Evolutionary conservation across 495 filamentous ascomycete genomes (phyloP).

Genomic region (Podospora fimiseda): DNA sequence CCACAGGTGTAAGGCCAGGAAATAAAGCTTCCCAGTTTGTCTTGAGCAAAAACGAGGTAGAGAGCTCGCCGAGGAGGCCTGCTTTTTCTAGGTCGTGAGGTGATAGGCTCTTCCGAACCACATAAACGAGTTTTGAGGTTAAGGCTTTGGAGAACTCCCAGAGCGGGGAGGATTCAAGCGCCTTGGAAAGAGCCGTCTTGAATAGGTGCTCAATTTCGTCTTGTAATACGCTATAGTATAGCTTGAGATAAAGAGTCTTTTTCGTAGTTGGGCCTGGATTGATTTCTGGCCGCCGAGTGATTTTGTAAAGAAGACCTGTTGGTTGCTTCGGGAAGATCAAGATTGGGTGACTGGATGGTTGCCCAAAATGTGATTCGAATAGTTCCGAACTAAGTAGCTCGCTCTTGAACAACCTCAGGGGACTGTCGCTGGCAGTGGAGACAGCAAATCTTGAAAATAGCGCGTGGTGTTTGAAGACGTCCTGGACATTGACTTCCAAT

Average conservation of each 20-base stretch:
- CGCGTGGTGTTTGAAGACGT: constrained; percentile 77
- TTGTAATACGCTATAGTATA: constrained; percentile 73
- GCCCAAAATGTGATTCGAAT: constrained; percentile 59
- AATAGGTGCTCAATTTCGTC: constrained; percentile 56
- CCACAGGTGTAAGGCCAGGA: constrained; percentile 32
- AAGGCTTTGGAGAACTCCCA: constrained; percentile 42
- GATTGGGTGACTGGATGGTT: constrained; percentile 47
- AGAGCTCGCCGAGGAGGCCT: constrained; percentile 45
- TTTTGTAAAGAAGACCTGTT: constrained; percentile 75
- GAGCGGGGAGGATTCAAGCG: constrained; percentile 36
- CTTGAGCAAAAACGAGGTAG: constrained; percentile 33
- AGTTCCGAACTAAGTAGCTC: constrained; percentile 61
- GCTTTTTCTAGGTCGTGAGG: constrained; percentile 55
- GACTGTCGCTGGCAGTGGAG: constrained; percentile 65
- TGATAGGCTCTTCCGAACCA: constrained; percentile 47
- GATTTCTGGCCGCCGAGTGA: constrained; percentile 41
- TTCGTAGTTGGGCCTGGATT: constrained; percentile 30
- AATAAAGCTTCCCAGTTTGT: constrained; percentile 39
- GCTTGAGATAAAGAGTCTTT: constrained; percentile 58
- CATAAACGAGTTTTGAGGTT: constrained; percentile 42
- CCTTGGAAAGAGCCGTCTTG: constrained; percentile 28
- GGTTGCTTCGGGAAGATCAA: constrained; percentile 77
- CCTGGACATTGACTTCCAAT: constrained; percentile 92
- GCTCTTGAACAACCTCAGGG: constrained; percentile 66
- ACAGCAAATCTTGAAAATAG: constrained; percentile 89